phyloP scores from a whole-genome alignment of 768 basidiomycete species.

The Hygrocybe coccinea region DNA sequence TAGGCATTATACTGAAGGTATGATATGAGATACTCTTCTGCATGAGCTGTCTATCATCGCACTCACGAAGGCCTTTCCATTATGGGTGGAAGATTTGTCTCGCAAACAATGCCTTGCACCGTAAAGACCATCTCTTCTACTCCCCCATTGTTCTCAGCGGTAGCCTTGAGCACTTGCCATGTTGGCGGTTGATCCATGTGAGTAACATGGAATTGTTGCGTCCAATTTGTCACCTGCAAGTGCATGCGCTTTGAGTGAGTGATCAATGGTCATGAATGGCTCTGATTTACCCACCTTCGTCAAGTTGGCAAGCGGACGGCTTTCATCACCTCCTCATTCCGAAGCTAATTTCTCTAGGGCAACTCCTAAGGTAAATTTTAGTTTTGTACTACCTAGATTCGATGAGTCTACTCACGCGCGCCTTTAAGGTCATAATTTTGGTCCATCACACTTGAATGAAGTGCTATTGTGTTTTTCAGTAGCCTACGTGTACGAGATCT shows the following conservation, averaged over 20 bases:
- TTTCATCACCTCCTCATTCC: not conserved
- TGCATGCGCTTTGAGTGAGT: not conserved
- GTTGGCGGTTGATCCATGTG: not conserved
- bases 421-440: not conserved
- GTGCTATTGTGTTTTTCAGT: not conserved
- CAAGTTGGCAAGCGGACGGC: not conserved
- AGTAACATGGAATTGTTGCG: not conserved
- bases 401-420: not conserved
- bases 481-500: not conserved
- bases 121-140: constrained; percentile 5
- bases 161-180: not conserved
- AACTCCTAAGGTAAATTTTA: not conserved
- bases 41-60: not conserved
- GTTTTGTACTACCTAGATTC: not conserved
- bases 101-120: constrained; percentile 5
- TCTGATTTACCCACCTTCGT: not conserved
- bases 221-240: not conserved
- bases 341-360: not conserved
- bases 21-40: not conserved
- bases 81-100: constrained; percentile 5
- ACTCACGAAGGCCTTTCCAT: constrained; percentile 1
- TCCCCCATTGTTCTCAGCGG: not conserved
- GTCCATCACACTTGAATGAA: not conserved
- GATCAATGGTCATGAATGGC: not conserved
- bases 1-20: not conserved